Conservation (phyloP, 2,329 filamentous ascomycete species). For the Nemania abortiva region DNA sequence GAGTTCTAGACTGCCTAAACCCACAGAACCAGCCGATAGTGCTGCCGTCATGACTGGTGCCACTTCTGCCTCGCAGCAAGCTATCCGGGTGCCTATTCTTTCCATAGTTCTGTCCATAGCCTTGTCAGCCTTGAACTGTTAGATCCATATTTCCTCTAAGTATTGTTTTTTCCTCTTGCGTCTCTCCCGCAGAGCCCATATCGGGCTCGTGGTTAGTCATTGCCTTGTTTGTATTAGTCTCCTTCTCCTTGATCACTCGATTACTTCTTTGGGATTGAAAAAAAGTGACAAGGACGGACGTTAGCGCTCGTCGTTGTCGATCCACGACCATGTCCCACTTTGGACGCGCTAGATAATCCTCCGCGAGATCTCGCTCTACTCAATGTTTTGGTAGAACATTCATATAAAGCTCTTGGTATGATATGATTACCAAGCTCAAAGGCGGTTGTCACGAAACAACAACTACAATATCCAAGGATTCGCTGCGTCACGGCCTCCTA, state of each 20-base stretch:
- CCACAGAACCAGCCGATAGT: constrained; percentile 3
- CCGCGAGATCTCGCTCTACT: neutral
- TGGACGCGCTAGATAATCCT: neutral
- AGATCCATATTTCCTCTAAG: constrained; percentile 1
- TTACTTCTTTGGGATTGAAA: neutral
- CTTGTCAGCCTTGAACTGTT: constrained; percentile 23
- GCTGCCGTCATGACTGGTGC: neutral
- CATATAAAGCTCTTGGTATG: neutral
- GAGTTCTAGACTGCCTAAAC: constrained; percentile 1
- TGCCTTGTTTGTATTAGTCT: constrained; percentile 15
- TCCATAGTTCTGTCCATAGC: constrained; percentile 1
- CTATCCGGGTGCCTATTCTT: neutral
- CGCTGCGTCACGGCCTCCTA: neutral
- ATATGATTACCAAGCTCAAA: neutral
- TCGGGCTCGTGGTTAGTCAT: neutral
- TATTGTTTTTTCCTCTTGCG: neutral
- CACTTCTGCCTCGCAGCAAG: neutral
- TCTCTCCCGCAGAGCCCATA: neutral
- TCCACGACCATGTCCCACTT: neutral
- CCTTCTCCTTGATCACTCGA: neutral
- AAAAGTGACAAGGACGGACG: neutral
- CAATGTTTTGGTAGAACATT: neutral
- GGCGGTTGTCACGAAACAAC: neutral
- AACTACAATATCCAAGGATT: neutral
- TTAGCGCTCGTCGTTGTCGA: neutral